Evolutionary conservation across 2,329 filamentous ascomycete species (phyloP), one percentile per base, ranked within the genome.

Genomic region (Penicillium freii): DNA sequence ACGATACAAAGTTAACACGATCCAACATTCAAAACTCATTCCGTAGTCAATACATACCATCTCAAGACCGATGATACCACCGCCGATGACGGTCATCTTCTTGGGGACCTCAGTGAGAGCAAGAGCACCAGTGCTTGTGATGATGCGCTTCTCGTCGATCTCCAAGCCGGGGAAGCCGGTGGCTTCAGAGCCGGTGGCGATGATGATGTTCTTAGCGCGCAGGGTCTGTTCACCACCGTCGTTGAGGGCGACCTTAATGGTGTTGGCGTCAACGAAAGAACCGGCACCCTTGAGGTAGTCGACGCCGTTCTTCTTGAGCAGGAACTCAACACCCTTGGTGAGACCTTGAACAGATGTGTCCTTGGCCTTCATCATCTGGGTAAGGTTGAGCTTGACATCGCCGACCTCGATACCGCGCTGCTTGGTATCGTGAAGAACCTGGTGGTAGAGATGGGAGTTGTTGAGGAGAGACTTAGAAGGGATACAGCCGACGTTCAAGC

Each of bases 391-490:
- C 79, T 96, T 95, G 73, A 99, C 93, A 80, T 96, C 91, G 73
- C 90, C 88, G 69, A 99, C 94, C 74, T 97, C 93, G 76, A 99
- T 99, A 75, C 94, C 94, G 76, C 94, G 91, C 79, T 90, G 87
- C 82, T 97, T 96, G 66, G 92, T 93, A 82, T 99, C 94, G 82
- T 99, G 93, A 61, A 95, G 86, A 73, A 97, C 89, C 80, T 92
- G 89, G 82, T 97, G 93, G 84, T 97, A 97, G 60, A 97, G 85
- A 78, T 97, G 92, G 70, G 94, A 97, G 84, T 97, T 97, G 87
- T 97, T 99, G 77, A 99, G 90, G 68, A 99, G 91, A 62, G 94
- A 97, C 81, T 99, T 99, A 66, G 94, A 99, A 66, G 94, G 94
- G 75, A 99, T 99, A 81, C 94, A 99, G 80, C 94, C 94, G 73